Evolutionary conservation across 2,329 filamentous ascomycete species (phyloP).

Genomic region (Phyllosticta paracitricarpa): DNA sequence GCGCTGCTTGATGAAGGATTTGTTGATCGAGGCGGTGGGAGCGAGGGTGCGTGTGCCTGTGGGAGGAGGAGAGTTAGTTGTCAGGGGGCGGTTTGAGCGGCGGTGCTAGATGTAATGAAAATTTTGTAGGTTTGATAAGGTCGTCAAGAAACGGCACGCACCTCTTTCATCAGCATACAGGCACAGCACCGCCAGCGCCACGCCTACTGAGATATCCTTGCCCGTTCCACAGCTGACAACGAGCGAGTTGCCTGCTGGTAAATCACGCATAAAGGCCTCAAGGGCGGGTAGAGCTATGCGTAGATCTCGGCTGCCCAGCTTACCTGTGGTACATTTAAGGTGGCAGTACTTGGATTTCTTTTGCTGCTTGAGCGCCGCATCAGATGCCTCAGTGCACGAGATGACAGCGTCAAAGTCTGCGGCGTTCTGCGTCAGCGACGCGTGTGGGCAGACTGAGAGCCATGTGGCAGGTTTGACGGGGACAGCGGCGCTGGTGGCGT

Average conservation of each 20-base stretch:
- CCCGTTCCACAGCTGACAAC: constrained; percentile 66
- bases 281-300: constrained; percentile 51
- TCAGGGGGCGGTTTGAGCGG: neutral
- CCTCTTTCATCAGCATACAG: constrained; percentile 60
- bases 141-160: constrained; percentile 4
- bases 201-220: constrained; percentile 69
- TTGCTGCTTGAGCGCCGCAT: constrained; percentile 15
- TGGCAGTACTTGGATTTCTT: constrained; percentile 39
- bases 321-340: constrained; percentile 60
- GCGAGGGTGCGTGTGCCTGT: neutral
- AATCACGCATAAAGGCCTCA: constrained; percentile 17
- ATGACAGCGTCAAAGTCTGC: constrained; percentile 32
- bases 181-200: constrained; percentile 67
- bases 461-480: constrained; percentile 31
- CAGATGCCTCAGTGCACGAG: constrained; percentile 34
- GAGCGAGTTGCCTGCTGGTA: constrained; percentile 18
- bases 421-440: constrained; percentile 27
- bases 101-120: no score
- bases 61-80: neutral
- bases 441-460: constrained; percentile 32
- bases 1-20: constrained; percentile 64
- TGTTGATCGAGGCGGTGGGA: constrained; percentile 43
- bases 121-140: neutral
- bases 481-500: constrained; percentile 18
- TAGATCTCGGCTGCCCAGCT: constrained; percentile 75